A percentile compares a stretch with the other conserved stretches of the same genome.
Conservation (phyloP, 2,329 filamentous ascomycete species). For the Alternaria gaisen region DNA sequence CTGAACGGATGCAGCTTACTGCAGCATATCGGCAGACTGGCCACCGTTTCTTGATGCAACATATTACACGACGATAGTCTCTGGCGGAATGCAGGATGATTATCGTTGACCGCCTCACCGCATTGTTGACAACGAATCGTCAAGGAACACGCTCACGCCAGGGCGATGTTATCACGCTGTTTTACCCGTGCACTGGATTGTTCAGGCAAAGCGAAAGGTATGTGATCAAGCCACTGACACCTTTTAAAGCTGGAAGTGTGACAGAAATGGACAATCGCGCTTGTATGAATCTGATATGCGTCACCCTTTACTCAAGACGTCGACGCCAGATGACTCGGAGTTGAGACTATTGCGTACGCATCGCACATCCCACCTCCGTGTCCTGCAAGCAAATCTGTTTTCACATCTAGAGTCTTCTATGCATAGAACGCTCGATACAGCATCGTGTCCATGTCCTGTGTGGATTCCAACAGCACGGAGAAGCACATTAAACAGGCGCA, state of each 20-base stretch:
- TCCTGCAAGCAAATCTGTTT: not conserved
- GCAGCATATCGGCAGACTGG: constrained; percentile 23
- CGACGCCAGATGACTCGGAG: not conserved
- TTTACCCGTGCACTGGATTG: not conserved
- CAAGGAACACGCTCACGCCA: constrained; percentile 2
- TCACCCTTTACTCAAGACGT: not conserved
- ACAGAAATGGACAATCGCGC: not conserved
- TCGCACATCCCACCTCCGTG: not conserved
- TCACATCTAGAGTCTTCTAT: not conserved
- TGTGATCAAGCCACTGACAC: not conserved
- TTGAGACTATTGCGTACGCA: not conserved
- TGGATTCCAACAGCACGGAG: not conserved
- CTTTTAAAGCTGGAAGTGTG: not conserved
- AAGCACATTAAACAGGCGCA: not conserved
- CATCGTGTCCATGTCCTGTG: not conserved
- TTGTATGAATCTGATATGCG: constrained; percentile 8
- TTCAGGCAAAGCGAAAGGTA: not conserved
- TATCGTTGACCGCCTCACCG: constrained; percentile 12
- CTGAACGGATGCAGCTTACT: constrained; percentile 7
- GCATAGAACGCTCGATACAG: not conserved
- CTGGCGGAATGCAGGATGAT: constrained; percentile 2
- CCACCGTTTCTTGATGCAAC: constrained; percentile 10
- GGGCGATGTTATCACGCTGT: not conserved
- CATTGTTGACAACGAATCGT: not conserved
- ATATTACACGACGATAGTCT: constrained; percentile 10